Evolutionary conservation across 1,139 yeast species (phyloP), one percentile per base, ranked within the genome.

Genomic region (Sugiyamaella xylanicola): DNA sequence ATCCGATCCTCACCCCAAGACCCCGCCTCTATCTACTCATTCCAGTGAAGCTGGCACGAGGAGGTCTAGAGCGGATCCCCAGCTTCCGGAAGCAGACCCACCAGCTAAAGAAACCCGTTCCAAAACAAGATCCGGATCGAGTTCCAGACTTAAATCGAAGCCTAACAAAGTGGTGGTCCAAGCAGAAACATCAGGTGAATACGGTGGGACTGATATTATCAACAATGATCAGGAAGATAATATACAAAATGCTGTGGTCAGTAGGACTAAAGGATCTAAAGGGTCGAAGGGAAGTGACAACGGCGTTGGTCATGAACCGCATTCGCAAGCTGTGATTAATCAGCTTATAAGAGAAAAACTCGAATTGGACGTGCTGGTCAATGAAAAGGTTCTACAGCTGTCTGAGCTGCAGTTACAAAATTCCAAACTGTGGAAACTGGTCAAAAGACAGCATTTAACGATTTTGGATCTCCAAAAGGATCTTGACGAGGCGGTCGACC

Each of bases 381-480:
- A 62, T 20, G 61, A 58, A 22, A 55, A 61, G 49, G 56, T 54
- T 19, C 36, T 56, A n/a, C 64, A 64, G 51, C 41, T 60, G 41
- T 19, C 64, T 2, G 64, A 63, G 48, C 55, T 65, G 19, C 65
- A 64, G 51, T 50, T 61, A 11, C 69, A 68, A 58, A 68, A 68
- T 55, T 49, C 63, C 1, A 69, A 68, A 53, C 60, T 69, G 40
- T 66, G 70, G 70, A 57, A 63, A 32, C 59, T 68, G 45, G 69
- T 68, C 42, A 63, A 64, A 50, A 63, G 66, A 48, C 72, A 68
- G 50, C 63, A 68, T 25, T 59, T 64, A 17, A 68, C 67, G 63
- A 67, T 69, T 50, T 56, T 65, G 35, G 71, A 68, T 11, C 60
- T 68, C 4, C 71, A 65, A 45, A 54, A 59, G 32, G 72, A 69